Base-by-base conservation (phyloP, 192 early-diverging fungal species). In the Linnemannia hyalina region DNA sequence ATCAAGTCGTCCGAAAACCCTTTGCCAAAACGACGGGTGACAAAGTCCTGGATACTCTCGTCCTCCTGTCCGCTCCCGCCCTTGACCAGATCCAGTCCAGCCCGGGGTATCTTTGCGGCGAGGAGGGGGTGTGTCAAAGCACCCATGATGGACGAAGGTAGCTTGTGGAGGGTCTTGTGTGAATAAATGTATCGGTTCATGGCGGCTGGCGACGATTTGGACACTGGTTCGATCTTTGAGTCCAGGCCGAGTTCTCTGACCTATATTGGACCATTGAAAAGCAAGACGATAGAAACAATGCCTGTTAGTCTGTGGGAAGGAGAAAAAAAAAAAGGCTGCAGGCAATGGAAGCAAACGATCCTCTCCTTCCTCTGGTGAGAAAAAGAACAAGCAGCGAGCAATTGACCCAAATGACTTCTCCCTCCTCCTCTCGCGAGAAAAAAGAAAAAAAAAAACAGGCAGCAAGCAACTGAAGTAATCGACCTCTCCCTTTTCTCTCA, bases 21-120 rank as follows among this genome's bases (percentile, higher is more conserved):
- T 26, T 83, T 78, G 55, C 95, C 93, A 80, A 99, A 97, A 36
- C 97, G 91, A 65, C 97, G 89, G 38, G 87, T 82, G 7, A 97
- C 88, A 92, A 99, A 98, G 52, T 82, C 80, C 87, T 95, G 92
- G 54, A 99, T 94, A n/a, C 93, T 95, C 87, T 98, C 98, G 84
- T 99, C 98, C 18, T 77, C 68, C 1, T 74, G 36, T 38, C 73
- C 71, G 54, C 60, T 74, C 3, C 26, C 13, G 3, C 74, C 65
- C 68, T 76, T 77, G 47, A 89, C 36, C 23, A 89, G 90, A 83
- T 97, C 94, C n/a, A 90, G 84, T 5, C 94, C 76, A 6, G 91
- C 89, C 0, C 92, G 90, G 9, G 90, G 73, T 11, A 97, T 78
- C 16, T 96, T 90, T 0, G 93, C 92, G 9, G 75, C 74, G 13